Evolutionary conservation across 176 grass and related monocot genomes (phyloP), one percentile per base, ranked within the genome.

Genomic region (Oropetium thomaeum): DNA sequence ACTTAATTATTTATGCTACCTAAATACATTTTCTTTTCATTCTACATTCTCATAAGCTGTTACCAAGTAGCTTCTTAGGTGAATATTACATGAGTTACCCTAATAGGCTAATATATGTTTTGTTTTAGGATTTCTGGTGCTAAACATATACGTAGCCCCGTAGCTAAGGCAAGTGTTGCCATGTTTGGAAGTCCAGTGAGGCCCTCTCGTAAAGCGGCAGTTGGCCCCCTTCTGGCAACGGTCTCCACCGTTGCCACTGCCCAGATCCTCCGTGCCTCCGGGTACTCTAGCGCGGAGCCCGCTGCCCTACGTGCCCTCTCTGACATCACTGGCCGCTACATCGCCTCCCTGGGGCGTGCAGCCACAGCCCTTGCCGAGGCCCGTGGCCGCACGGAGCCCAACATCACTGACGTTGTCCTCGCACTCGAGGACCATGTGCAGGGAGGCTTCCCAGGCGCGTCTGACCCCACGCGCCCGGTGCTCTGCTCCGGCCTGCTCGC

Each of bases 151-250:
- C n/a, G n/a, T n/a, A n/a, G n/a, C n/a, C n/a, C n/a, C n/a, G n/a
- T n/a, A n/a, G n/a, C n/a, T n/a, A n/a, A n/a, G n/a, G n/a, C n/a
- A n/a, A n/a, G n/a, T n/a, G n/a, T n/a, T n/a, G 67, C 37, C 44
- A 84, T 93, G 90, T 53, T 93, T 81, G 82, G 52, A 80, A 44
- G 71, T 75, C 79, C 83, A 14, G 58, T 77, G 44, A 89, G 34
- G 49, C 13, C 4, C 7, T 25, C 72, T 27, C 10, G 25, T 87
- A 52, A 74, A 6, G 51, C 45, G 68, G 68, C 45, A 10, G 29
- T 64, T 10, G 27, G 28, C 19, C 28, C 38, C 49, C 44, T 82
- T 23, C 38, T 63, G 38, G 53, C 68, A 23, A 25, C 57, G 22
- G 51, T 86, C 28, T 59, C 76, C 68, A 74, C 47, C 17, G 47